Base-by-base conservation (phyloP, 164 flowering plant genomes). In the Berberis thunbergii region DNA sequence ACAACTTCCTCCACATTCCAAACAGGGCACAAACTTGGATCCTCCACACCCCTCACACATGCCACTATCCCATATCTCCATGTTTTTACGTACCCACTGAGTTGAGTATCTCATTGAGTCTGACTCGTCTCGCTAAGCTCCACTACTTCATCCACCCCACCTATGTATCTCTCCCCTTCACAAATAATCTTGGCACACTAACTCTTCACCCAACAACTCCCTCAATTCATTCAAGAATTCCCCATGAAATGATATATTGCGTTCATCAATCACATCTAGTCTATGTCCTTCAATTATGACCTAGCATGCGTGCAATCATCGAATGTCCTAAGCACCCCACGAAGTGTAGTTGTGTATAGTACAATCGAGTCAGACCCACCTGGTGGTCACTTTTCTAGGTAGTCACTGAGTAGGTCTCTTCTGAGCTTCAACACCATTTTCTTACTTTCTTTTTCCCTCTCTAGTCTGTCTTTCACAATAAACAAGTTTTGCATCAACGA, bases 1-100 rank as follows among this genome's bases (percentile, higher is more conserved):
- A 55, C 97, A 86, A 58, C 99, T 94, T 59, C 99, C 99, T 2
- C 87, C 92, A 62, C 99, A 94, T 41, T 80, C 90, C 69, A 86
- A 67, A 63, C 99, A 94, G 0, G 96, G 97, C 67, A 94, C 83
- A 55, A 91, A 94, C 81, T 96, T 75, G 0, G 83, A 81, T 0
- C 92, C 95, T 0, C 97, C 98, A 54, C 97, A 94, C 60, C 95
- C 97, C 48, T 79, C 93, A 46, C 98, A 94, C 60, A 55, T 83
- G 73, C 86, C 57, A 26, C 88, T 87, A 39, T 59, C 80, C 96
- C 56, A 76, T 83, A 74, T 82, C 89, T 55, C 80, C n/a, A n/a
- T n/a, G n/a, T n/a, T n/a, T n/a, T n/a, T n/a, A n/a, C n/a, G n/a
- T 79, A 1, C 79, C 63, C 0, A 79, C 93, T 64, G 60, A 59